Evolutionary conservation across 164 flowering plant species (phyloP).

Genomic region (Amborella trichopoda): DNA sequence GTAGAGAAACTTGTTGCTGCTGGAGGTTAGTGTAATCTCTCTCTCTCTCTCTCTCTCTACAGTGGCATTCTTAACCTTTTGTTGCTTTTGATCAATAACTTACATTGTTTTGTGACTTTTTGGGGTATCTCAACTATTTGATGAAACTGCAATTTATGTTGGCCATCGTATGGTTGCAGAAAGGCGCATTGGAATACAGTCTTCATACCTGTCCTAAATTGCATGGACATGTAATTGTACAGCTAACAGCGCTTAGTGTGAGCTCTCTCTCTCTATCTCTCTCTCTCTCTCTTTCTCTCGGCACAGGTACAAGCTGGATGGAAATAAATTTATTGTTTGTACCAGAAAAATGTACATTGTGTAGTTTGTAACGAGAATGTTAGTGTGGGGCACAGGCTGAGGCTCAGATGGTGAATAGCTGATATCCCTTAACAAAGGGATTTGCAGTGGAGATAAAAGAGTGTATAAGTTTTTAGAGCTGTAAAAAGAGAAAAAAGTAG

Average conservation of each 20-base stretch:
- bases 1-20: constrained; percentile 97
- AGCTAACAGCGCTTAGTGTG: no score
- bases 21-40: constrained; percentile 41
- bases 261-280: no score
- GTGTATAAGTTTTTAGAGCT: constrained; percentile 38
- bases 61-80: neutral
- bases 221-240: constrained; percentile 54
- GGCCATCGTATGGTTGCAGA: constrained; percentile 49
- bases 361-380: constrained; percentile 37
- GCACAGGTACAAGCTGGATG: constrained; percentile 24
- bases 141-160: no score
- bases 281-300: no score
- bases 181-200: constrained; percentile 54
- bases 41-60: neutral
- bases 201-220: constrained; percentile 31
- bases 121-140: no score
- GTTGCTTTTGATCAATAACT: constrained; percentile 1
- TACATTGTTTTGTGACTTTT: no score
- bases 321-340: constrained; percentile 40
- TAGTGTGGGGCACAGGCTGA: constrained; percentile 36
- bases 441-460: constrained; percentile 30
- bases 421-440: constrained; percentile 22
- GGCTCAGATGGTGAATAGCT: constrained; percentile 47
- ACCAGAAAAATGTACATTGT: constrained; percentile 61
- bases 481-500: constrained; percentile 46